Evolutionary conservation across 2,329 filamentous ascomycete species (phyloP).

Genomic region (Zasmidium angulare): DNA sequence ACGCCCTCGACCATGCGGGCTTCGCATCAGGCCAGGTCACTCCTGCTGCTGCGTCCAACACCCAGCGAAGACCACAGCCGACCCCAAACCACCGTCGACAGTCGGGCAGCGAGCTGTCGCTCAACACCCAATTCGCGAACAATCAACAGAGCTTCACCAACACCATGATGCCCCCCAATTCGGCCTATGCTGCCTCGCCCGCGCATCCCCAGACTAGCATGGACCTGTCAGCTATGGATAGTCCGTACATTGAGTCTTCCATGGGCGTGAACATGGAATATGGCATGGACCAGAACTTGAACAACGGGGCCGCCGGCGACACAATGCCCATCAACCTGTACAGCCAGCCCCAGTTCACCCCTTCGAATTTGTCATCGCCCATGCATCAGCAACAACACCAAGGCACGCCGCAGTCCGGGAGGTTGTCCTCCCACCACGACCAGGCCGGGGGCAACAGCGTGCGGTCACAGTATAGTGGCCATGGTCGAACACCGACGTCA

Average conservation of each 20-base stretch:
- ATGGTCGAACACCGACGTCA: slow-evolving; percentile 13
- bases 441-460: slow-evolving; percentile 24
- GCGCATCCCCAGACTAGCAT: slow-evolving; percentile 42
- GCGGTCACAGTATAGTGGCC: slow-evolving; percentile 30
- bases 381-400: slow-evolving; percentile 28
- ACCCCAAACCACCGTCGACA: slow-evolving; percentile 19
- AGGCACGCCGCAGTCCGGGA: slow-evolving; percentile 30
- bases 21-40: slow-evolving; percentile 21
- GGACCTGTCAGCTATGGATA: slow-evolving; percentile 43
- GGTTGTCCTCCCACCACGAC: slow-evolving; percentile 33
- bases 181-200: slow-evolving; percentile 45
- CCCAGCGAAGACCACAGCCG: background rate
- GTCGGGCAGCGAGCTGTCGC: slow-evolving; percentile 37
- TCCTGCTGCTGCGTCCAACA: slow-evolving; percentile 7
- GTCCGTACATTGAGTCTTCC: slow-evolving; percentile 40
- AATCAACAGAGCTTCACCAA: slow-evolving; percentile 39
- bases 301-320: slow-evolving; percentile 20
- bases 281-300: slow-evolving; percentile 30
- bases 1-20: slow-evolving; percentile 22
- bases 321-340: slow-evolving; percentile 39
- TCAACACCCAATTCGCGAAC: slow-evolving; percentile 42
- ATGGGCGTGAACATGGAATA: slow-evolving; percentile 48
- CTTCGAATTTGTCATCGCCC: slow-evolving; percentile 43
- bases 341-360: slow-evolving; percentile 39
- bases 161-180: slow-evolving; percentile 39